Evolutionary conservation across 2,329 filamentous ascomycete species (phyloP), one percentile per base, ranked within the genome.

Genomic region (Paradendryphiella salina): DNA sequence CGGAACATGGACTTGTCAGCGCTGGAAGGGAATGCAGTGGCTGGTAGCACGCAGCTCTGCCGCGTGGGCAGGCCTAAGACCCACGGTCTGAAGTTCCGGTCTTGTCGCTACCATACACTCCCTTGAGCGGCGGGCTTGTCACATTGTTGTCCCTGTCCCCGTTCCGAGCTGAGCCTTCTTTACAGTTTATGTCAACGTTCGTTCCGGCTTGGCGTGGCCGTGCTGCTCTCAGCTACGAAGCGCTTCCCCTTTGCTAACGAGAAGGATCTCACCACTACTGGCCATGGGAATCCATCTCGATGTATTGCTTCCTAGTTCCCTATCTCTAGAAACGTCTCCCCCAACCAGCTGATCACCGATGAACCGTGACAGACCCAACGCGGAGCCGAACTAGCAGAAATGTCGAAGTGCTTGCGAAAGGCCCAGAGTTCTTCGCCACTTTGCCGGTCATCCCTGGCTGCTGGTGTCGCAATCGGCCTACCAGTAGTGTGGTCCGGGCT

Each of bases 401-500:
- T 42, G 37, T 44, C 44, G 39, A 36, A 31, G 10, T 23, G 34
- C 26, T 28, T 15, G 21, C 37, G 43, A 46, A 33, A 26, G 44
- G 43, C 40, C 43, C 40, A 48, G 48, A 36, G 29, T 41, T 29
- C 18, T 15, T 32, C 11, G 9, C 26, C 10, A 34, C 29, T 15
- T 8, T 33, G 35, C 20, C 15, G 21, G 33, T 8, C 33, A 28
- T 28, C 44, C 33, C 38, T 48, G n/a, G n/a, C n/a, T n/a, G n/a
- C n/a, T n/a, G 38, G 33, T 29, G n/a, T 32, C 33, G 48, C 31
- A 14, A n/a, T 18, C 37, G 23, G 33, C 21, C 32, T 47, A 40
- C 39, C 43, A 41, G 29, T 44, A 52, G 52, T 26, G 35, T 44
- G 35, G 52, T 14, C 23, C 26, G 34, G 43, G 38, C 23, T 33